These are phyloP conservation scores for Bjerkandera adusta DNA, from an alignment of 1,284 basidiomycete genomes.

Conservation along the genomic window DNA sequence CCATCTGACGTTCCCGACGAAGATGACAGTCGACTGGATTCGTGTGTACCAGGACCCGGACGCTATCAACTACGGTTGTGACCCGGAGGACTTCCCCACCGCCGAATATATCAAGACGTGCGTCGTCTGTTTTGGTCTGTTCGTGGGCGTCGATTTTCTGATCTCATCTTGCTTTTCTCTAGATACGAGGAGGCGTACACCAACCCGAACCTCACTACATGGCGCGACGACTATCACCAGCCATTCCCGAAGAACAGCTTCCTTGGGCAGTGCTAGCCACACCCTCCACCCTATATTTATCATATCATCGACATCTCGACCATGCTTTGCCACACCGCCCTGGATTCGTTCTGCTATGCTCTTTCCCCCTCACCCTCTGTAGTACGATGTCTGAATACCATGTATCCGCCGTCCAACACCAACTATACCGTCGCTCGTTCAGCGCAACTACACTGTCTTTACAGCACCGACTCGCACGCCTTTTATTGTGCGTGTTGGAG, in stretches of 20 bases:
- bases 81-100: conserved; percentile 79
- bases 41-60: conserved; percentile 77
- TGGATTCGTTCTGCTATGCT: too few species aligned
- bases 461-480: too few species aligned
- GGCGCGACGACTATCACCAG: conserved; percentile 54
- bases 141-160: neutral
- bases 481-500: too few species aligned
- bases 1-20: conserved; percentile 64
- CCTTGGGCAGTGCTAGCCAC: conserved; percentile 53
- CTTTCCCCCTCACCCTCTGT: too few species aligned
- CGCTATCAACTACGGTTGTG: conserved; percentile 77
- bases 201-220: conserved; percentile 41
- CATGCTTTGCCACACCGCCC: too few species aligned
- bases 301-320: too few species aligned
- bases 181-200: conserved; percentile 38
- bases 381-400: too few species aligned
- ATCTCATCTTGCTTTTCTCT: neutral
- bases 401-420: too few species aligned
- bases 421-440: too few species aligned
- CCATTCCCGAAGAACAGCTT: too few species aligned
- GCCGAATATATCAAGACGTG: conserved; percentile 68
- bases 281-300: too few species aligned
- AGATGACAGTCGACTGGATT: conserved; percentile 80
- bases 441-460: too few species aligned
- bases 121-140: conserved; percentile 26